Evolutionary conservation across 345 rosid genomes (phyloP).

Genomic region (Boechera retrofracta): DNA sequence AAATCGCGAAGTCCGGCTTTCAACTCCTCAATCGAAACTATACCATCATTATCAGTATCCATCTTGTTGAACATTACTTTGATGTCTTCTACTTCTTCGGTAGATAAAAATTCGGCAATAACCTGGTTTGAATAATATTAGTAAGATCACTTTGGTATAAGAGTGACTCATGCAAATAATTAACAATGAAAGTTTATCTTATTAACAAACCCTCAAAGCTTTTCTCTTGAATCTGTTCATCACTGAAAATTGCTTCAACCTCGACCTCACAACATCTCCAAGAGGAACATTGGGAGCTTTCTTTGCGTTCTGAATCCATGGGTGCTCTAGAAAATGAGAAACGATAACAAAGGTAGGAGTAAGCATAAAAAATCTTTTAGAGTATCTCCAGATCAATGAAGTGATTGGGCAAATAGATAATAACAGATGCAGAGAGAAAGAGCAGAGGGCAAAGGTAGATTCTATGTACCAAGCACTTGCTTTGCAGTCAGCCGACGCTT

Average conservation of each 20-base stretch:
- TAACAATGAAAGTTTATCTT: constrained; percentile 10
- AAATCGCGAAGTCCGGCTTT: constrained; percentile 83
- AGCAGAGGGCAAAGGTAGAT: constrained; percentile 16
- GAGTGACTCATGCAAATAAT: constrained; percentile 6
- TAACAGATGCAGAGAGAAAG: constrained; percentile 1
- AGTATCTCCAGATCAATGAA: constrained; percentile 3
- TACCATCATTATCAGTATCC: constrained; percentile 89
- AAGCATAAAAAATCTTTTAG: constrained; percentile 2
- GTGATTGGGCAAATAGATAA: constrained; percentile 9
- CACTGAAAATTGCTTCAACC: constrained; percentile 97
- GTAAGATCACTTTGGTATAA: constrained; percentile 24
- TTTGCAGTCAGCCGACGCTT: constrained; percentile 90
- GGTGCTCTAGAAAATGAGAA: constrained; percentile 67
- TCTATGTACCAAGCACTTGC: constrained; percentile 87
- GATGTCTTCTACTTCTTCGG: constrained; percentile 90
- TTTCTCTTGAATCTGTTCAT: constrained; percentile 99
- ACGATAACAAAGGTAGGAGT: constrained; percentile 7
- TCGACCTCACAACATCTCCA: constrained; percentile 97
- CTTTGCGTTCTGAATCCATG: constrained; percentile 98
- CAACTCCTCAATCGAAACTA: constrained; percentile 85
- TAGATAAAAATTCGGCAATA: constrained; percentile 93
- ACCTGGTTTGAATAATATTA: constrained; percentile 55
- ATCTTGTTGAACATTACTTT: constrained; percentile 94
- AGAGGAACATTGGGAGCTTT: constrained; percentile 97
- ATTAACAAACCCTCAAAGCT: constrained; percentile 87